These are phyloP conservation scores for Symbiodinium natans DNA, from an alignment of 73 alveolate species.

Conservation along the genomic window DNA sequence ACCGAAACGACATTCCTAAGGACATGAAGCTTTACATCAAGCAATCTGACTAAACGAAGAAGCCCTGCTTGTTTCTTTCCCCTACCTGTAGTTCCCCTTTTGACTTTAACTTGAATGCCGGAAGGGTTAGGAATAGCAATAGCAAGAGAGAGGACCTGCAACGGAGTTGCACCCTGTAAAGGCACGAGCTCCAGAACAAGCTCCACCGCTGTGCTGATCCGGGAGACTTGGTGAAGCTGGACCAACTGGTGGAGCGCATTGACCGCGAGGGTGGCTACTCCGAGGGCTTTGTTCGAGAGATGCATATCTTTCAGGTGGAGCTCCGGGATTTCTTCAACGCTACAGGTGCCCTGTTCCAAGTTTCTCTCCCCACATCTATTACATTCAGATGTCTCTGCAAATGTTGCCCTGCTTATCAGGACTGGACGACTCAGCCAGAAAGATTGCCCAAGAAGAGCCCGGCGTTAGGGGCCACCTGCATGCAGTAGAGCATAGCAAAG, in stretches of 20 bases:
- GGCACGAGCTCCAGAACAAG: constrained; percentile 98
- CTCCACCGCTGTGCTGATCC: constrained; percentile 99
- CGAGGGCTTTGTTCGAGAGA: constrained; percentile 96
- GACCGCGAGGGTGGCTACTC: constrained; percentile 96
- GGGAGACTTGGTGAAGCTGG: constrained; percentile 97
- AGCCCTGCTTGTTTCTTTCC: too few species aligned
- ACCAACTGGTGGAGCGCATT: constrained; percentile 96
- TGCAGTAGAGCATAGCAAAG: too few species aligned
- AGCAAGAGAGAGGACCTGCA: too few species aligned
- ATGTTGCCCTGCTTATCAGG: constrained; percentile 36
- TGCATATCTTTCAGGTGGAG: constrained; percentile 95
- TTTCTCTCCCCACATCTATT: too few species aligned
- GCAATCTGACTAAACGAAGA: background rate
- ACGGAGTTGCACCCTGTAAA: constrained; percentile 28
- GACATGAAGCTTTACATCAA: constrained; percentile 38
- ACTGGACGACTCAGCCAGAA: constrained; percentile 76
- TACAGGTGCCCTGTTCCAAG: constrained; percentile 95
- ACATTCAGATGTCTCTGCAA: too few species aligned
- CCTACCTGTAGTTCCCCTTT: too few species aligned
- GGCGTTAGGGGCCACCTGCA: constrained; percentile 54
- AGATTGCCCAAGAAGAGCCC: constrained; percentile 58
- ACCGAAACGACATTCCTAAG: constrained; percentile 98
- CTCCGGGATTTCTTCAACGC: constrained; percentile 98
- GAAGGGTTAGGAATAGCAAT: too few species aligned
- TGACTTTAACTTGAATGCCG: too few species aligned